Evolutionary conservation across 805 yeast species (phyloP).

Genomic region (Schwanniomyces pseudopolymorphus): DNA sequence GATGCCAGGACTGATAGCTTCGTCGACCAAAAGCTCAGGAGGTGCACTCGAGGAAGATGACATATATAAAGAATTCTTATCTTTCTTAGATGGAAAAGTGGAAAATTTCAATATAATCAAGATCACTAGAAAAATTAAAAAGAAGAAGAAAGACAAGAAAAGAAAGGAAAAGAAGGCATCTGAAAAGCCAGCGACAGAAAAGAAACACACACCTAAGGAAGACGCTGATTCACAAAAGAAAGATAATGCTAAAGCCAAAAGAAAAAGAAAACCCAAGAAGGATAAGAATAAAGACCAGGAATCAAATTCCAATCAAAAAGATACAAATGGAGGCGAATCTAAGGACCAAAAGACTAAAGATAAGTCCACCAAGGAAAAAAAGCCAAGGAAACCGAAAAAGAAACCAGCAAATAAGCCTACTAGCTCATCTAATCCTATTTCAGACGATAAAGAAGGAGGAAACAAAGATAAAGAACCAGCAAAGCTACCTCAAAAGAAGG

Average conservation of each 20-base stretch:
- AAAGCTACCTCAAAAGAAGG: neutral
- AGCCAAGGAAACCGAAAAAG: slow-evolving; percentile 4
- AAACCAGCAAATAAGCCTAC: neutral
- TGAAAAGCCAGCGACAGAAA: slow-evolving; percentile 6
- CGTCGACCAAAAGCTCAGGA: neutral
- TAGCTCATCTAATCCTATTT: neutral
- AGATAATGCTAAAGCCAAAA: slow-evolving; percentile 1
- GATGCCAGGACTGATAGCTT: slow-evolving; percentile 3
- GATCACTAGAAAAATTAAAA: slow-evolving; percentile 11
- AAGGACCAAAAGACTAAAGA: slow-evolving; percentile 4
- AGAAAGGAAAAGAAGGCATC: slow-evolving; percentile 9
- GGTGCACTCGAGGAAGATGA: slow-evolving; percentile 12
- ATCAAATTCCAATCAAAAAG: slow-evolving; percentile 2
- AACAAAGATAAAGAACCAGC: neutral
- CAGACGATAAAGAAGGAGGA: neutral
- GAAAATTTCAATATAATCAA: slow-evolving; percentile 9
- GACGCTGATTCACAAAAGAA: slow-evolving; percentile 5
- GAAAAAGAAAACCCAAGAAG: slow-evolving; percentile 3
- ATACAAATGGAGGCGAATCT: neutral
- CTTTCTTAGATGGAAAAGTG: slow-evolving; percentile 4
- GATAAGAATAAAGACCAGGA: slow-evolving; percentile 1
- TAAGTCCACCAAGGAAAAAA: slow-evolving; percentile 3
- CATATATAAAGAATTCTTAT: slow-evolving; percentile 10
- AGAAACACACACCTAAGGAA: slow-evolving; percentile 5
- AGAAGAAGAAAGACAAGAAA: slow-evolving; percentile 7